Evolutionary conservation across 108 stramenopile genomes (phyloP), one percentile per base, ranked within the genome.

Genomic region (Pseudonitzschia multiseries): DNA sequence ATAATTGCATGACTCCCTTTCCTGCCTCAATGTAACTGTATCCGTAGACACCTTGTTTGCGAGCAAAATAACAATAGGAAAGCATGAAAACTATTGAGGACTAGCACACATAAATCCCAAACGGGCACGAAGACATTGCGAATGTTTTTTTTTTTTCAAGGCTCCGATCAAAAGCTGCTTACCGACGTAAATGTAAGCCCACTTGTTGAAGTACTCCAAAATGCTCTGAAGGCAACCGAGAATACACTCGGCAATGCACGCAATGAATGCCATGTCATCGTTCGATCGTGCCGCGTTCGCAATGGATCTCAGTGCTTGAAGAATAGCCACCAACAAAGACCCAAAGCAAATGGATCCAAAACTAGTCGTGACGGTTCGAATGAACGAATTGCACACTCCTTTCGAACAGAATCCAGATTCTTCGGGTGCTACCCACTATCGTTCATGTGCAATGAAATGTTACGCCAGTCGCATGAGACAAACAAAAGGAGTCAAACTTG

Each of bases 281-380:
- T 89, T 87, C 8, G 56, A 21, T 57, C 86, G 68, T 1, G 93
- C 93, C 29, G 67, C 70, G 22, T 84, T 63, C 9, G 89, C 82
- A 50, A 96, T 61, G 27, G 81, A 54, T 66, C 83, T 65, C 12
- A 96, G 64, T 24, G 95, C 87, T 67, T 93, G 86, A 36, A 96
- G 72, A 59, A 98, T 86, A 22, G 96, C 97, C 8, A 94, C 92
- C 21, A 98, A 53, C 0, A 98, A 79, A 1, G 79, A 80, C 24
- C 97, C 97, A 70, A 96, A 89, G 77, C 95, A 96, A 78, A 98
- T 96, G 48, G 81, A 83, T 18, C 97, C 97, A 78, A 98, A 95
- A 32, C 91, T 91, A 10, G 83, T 83, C 14, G 96, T 95, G 33
- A 87, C 76, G 44, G 93, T 74, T 41, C 91, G 84, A 57, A 89